Evolutionary conservation across 129 eudicot genomes (phyloP).

Genomic region (Silybum marianum): DNA sequence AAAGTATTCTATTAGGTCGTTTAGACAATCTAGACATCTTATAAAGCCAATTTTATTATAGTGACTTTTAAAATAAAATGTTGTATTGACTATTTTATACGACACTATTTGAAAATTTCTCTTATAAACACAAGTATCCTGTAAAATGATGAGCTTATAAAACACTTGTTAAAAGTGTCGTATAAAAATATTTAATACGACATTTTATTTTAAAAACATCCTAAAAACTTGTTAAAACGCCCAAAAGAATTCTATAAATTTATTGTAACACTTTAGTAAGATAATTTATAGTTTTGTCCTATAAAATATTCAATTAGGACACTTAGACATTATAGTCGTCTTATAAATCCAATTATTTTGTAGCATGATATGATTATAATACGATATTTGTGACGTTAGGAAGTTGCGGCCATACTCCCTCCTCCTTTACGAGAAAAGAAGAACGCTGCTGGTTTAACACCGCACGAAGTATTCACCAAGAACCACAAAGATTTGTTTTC

Average conservation of each 20-base stretch:
- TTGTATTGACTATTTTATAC: background rate
- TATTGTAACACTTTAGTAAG: background rate
- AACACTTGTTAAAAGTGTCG: no score
- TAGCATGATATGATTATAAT: background rate
- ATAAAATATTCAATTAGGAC: no score
- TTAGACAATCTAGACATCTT: no score
- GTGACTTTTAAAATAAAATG: no score
- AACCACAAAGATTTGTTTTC: constrained; percentile 9
- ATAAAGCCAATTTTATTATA: no score
- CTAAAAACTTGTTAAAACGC: background rate
- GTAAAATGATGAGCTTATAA: background rate
- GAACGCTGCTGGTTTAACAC: background rate
- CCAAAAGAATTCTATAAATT: no score
- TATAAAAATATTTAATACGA: background rate
- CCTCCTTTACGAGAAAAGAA: constrained; percentile 11
- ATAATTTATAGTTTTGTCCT: no score
- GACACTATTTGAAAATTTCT: background rate
- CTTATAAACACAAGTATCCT: no score
- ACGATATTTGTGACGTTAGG: background rate
- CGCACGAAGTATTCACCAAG: constrained; percentile 10
- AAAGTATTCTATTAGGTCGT: no score
- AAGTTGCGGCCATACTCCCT: background rate
- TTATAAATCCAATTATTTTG: background rate
- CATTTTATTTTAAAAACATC: no score
- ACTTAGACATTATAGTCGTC: background rate